Evolutionary conservation across 768 basidiomycete genomes (phyloP).

Genomic region (Leccinellum rugosiceps): DNA sequence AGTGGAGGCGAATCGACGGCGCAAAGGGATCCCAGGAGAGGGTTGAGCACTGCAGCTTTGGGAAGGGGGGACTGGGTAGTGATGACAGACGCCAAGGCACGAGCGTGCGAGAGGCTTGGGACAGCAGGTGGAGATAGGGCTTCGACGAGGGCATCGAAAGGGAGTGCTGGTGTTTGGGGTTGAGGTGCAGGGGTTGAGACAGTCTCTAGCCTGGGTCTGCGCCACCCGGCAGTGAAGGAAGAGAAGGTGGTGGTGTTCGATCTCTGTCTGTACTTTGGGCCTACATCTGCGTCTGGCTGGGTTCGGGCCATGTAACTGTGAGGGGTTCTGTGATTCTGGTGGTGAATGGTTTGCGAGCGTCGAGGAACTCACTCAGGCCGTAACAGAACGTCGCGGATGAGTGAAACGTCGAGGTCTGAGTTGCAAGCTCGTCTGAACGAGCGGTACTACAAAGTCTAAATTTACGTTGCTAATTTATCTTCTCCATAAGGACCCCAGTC

Average conservation of each 20-base stretch:
- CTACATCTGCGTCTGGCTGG: constrained; percentile 31
- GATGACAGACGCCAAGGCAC: constrained; percentile 52
- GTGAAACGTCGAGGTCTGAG: constrained; percentile 6
- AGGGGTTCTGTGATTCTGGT: constrained; percentile 9
- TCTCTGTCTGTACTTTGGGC: constrained; percentile 34
- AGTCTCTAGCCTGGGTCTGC: constrained; percentile 32
- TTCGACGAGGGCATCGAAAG: constrained; percentile 48
- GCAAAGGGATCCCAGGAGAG: constrained; percentile 62
- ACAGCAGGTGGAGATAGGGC: constrained; percentile 51
- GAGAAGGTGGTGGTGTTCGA: constrained; percentile 44
- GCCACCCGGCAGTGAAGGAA: constrained; percentile 38
- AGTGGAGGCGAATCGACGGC: constrained; percentile 47
- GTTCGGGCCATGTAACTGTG: constrained; percentile 28
- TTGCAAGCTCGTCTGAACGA: constrained; percentile 1
- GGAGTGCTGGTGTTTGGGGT: constrained; percentile 22
- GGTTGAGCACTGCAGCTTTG: constrained; percentile 47
- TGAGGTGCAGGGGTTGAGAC: constrained; percentile 21
- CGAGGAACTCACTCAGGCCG: constrained; percentile 8
- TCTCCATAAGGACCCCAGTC: constrained; percentile 15
- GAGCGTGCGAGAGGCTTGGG: constrained; percentile 64
- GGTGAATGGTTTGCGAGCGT: background rate
- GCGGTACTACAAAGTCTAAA: constrained; percentile 5
- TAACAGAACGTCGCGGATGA: constrained; percentile 9
- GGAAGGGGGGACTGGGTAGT: constrained; percentile 55
- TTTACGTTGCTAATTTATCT: constrained; percentile 22